phyloP scores from a whole-genome alignment of 305 asterid species.

The Vinca major region DNA sequence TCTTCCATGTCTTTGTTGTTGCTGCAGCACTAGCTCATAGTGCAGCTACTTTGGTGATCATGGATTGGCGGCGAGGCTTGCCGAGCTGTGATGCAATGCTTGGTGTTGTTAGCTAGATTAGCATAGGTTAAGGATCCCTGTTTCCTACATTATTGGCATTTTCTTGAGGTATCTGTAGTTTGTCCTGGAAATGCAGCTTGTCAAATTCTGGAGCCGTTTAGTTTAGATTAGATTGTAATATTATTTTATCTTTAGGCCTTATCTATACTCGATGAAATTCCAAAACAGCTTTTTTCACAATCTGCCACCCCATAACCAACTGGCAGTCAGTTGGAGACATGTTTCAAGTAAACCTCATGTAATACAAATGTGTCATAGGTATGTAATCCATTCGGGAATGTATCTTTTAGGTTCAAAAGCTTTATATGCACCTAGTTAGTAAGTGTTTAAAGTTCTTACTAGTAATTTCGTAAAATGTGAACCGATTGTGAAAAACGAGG shows the following conservation, averaged over 20 bases:
- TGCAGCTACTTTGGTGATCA: constrained; percentile 51
- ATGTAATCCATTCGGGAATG: no score
- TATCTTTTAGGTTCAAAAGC: no score
- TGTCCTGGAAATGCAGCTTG: not conserved
- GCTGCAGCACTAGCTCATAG: constrained; percentile 67
- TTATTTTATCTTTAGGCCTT: not conserved
- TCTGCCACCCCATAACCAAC: no score
- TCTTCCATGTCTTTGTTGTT: constrained; percentile 36
- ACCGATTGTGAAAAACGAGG: no score
- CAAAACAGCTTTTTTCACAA: no score
- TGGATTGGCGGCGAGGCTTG: constrained; percentile 64
- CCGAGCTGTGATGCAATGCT: constrained; percentile 13
- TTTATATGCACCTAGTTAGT: not conserved
- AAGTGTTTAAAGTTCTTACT: no score
- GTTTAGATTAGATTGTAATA: not conserved
- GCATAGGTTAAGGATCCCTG: not conserved
- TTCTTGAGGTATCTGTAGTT: not conserved
- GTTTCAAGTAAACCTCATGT: no score
- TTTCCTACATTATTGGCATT: no score
- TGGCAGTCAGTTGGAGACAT: no score
- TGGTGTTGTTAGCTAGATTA: constrained; percentile 1
- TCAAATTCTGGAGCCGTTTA: not conserved
- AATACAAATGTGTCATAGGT: not conserved
- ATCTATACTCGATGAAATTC: not conserved
- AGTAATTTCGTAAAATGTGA: no score